Evolutionary conservation across 441 rosid genomes (phyloP), one percentile per base, ranked within the genome.

Genomic region (Breynia disticha): DNA sequence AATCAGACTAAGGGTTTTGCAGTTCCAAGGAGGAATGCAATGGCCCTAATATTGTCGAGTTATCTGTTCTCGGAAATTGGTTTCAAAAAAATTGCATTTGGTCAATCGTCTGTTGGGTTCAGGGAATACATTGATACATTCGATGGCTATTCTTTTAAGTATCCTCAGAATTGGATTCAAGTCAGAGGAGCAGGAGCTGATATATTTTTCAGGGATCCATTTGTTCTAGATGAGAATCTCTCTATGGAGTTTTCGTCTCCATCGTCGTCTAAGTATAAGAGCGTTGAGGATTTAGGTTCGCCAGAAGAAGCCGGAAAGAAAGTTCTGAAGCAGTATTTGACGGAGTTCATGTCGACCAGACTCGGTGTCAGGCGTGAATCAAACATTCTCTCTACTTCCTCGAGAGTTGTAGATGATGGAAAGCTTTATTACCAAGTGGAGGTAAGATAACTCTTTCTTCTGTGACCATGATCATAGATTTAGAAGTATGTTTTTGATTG

Each of bases 271-370:
- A 79, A 50, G 16, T 87, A 87, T 56, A 67, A 66, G 71, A 81
- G 81, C 2, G 84, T 87, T n/a, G 82, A 82, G 51, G 96, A 90
- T 64, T 69, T 90, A 71, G 98, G 98, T 13, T 73, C 87, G 0
- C 96, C 94, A 4, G 61, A 82, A 58, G 96, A 90, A 60, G 98
- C 95, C 22, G 98, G 79, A 38, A 78, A 78, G 76, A 80, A 67
- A 72, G 89, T 85, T 21, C 78, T 90, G 17, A 74, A 67, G 72
- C 93, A 90, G 81, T 85, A 82, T 67, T 72, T 90, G 72, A 90
- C 86, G 13, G 95, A 90, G 79, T 87, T 90, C 72, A 90, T 90
- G 98, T 90, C 98, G 20, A 90, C 98, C 35, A 77, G 98, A 60
- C 87, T 90, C 1, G 95, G 95, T 1, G 95, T 87, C 15, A 72